Evolutionary conservation across 2,329 filamentous ascomycete species (phyloP).

Genomic region (Fusarium albidum): DNA sequence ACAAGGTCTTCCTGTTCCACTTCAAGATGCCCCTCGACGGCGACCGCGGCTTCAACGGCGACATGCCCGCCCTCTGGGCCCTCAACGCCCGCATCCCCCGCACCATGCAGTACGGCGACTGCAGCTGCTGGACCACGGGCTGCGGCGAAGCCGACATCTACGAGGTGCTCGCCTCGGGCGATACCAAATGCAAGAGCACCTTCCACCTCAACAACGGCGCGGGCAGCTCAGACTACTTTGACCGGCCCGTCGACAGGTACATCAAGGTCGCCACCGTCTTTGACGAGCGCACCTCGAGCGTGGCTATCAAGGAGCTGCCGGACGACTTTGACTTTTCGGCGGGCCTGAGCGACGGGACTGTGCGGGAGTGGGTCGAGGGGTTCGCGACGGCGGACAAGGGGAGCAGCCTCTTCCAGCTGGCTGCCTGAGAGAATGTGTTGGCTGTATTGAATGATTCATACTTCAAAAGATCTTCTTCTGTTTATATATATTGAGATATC

Average conservation of each 20-base stretch:
- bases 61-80: conserved; percentile 80
- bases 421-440: not conserved
- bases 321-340: conserved; percentile 51
- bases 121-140: conserved; percentile 74
- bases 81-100: conserved; percentile 78
- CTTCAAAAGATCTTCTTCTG: conserved; percentile 21
- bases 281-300: conserved; percentile 56
- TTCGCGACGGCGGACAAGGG: conserved; percentile 18
- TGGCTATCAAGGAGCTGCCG: conserved; percentile 64
- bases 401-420: conserved; percentile 37
- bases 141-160: conserved; percentile 82
- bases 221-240: conserved; percentile 76
- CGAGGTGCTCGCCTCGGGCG: conserved; percentile 73
- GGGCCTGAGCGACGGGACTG: conserved; percentile 49
- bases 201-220: conserved; percentile 70
- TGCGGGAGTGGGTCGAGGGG: conserved; percentile 46
- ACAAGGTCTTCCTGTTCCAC: conserved; percentile 78
- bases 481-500: conserved; percentile 17
- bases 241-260: conserved; percentile 64
- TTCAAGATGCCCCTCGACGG: conserved; percentile 75
- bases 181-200: conserved; percentile 73
- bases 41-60: conserved; percentile 59
- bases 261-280: conserved; percentile 74
- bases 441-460: not conserved
- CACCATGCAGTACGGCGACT: conserved; percentile 73